Conservation (phyloP, 2,329 filamentous ascomycete species). For the Lecanicillium sp. region DNA sequence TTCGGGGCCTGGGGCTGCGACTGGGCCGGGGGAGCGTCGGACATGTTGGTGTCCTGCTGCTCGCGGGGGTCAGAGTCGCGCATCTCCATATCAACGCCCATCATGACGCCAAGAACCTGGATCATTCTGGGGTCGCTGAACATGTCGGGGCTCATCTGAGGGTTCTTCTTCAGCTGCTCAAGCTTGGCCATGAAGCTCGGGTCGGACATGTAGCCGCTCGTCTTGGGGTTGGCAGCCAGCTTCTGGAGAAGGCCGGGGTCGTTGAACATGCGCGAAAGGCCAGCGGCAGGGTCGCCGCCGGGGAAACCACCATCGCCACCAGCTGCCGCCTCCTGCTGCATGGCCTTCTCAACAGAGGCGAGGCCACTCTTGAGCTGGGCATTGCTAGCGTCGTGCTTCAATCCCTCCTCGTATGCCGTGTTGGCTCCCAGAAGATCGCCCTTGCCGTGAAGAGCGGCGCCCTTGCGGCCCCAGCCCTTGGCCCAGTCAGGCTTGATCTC, state of each 20-base stretch:
- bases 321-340: slow-evolving; percentile 51
- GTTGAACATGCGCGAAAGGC: slow-evolving; percentile 87
- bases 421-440: slow-evolving; percentile 79
- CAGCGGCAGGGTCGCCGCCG: slow-evolving; percentile 59
- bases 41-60: slow-evolving; percentile 63
- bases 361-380: slow-evolving; percentile 87
- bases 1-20: slow-evolving; percentile 38
- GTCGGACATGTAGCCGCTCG: slow-evolving; percentile 71
- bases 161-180: slow-evolving; percentile 72
- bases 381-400: slow-evolving; percentile 87
- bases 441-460: slow-evolving; percentile 78
- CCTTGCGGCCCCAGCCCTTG: slow-evolving; percentile 93
- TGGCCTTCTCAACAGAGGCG: slow-evolving; percentile 76
- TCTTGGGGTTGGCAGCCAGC: slow-evolving; percentile 92
- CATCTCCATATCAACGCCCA: slow-evolving; percentile 82
- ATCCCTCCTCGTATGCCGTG: slow-evolving; percentile 88
- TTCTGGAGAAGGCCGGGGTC: slow-evolving; percentile 87
- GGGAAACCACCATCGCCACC: slow-evolving; percentile 31
- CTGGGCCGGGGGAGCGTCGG: slow-evolving; percentile 46
- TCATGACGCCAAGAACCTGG: slow-evolving; percentile 84
- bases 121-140: slow-evolving; percentile 89
- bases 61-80: slow-evolving; percentile 28
- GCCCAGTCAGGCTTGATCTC: slow-evolving; percentile 97
- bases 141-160: slow-evolving; percentile 67
- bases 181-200: slow-evolving; percentile 85